Evolutionary conservation across 495 filamentous ascomycete genomes (phyloP).

Genomic region (Annulohypoxylon nitens): DNA sequence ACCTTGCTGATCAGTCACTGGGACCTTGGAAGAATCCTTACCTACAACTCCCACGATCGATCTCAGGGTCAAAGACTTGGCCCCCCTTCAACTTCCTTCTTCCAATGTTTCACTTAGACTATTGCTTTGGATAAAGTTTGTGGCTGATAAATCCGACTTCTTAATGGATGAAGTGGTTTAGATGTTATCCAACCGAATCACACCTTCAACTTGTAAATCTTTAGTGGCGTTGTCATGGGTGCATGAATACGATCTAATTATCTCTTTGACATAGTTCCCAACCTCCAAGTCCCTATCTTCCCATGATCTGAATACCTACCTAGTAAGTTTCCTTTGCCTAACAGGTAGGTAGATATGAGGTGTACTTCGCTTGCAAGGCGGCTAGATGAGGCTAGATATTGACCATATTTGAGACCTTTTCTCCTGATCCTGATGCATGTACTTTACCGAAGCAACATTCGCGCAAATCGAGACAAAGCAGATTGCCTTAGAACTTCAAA

Average conservation of each 20-base stretch:
- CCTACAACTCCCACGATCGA: background rate
- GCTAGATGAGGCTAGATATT: constrained; percentile 3
- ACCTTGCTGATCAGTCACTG: background rate
- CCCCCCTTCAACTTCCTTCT: background rate
- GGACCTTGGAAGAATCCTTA: background rate
- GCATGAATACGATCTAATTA: background rate
- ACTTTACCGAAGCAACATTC: background rate
- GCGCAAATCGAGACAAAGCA: background rate
- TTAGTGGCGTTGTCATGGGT: constrained; percentile 19
- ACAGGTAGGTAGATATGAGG: background rate
- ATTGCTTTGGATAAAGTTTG: constrained; percentile 15
- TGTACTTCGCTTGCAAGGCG: background rate
- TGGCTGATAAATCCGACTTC: background rate
- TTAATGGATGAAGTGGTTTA: background rate
- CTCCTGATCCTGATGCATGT: background rate
- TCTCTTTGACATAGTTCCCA: background rate
- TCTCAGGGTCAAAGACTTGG: background rate
- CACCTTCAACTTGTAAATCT: constrained; percentile 13
- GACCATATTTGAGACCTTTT: background rate
- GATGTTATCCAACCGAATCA: constrained; percentile 14
- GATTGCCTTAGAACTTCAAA: background rate
- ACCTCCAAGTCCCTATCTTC: background rate
- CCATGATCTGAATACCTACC: background rate
- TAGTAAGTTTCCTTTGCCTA: background rate
- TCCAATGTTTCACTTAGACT: constrained; percentile 9